Base-by-base conservation (phyloP, 2,329 filamentous ascomycete species). In the Teratosphaeria epicoccoides region DNA sequence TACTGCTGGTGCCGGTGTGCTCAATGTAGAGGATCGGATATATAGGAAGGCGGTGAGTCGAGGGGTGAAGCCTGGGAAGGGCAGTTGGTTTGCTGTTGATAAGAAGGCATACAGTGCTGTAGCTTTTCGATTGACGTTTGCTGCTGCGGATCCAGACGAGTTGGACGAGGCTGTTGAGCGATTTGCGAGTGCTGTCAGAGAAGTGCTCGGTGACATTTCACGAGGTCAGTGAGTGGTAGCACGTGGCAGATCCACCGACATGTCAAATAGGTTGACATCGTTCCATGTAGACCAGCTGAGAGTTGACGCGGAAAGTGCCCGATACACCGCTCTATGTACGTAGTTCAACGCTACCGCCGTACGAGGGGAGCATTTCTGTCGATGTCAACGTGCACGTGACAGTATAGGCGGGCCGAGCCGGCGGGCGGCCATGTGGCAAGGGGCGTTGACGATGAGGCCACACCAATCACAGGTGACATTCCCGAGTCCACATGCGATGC, bases 41-140 rank as follows among this genome's bases (percentile, higher is more conserved):
- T 97, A 95, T 75, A 70, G 86, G 61, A 76, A 79, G 0, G 83
- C 83, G 56, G 84, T 96, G 51, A 79, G 83, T 3, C 79, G 85
- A 61, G 85, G 87, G 22, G 87, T 93, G 4, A 76, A 98, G 45
- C 76, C 93, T 2, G 88, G 87, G 53, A 79, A 87, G 46, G 93
- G 93, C 3, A 90, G 84, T 46, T 98, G 90, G 90, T 98, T 97
- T 77, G 79, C 82, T 53, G 87, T 90, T 0, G 85, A 93, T 40
- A 65, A 78, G 77, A 43, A 75, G 79, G 46, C 76, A 73, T 10
- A 67, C 71, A 49, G 73, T 75, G 48, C 63, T 75, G 71, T 84
- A 14, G 29, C 75, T 95, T 69, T 96, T 88, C 73, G 94, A 97
- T 76, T 80, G 93, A 98, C 91, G 0, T 98, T 86, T 72, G 90